Percentiles rank a stretch among this genome's conserved stretches.
Evolutionary conservation across 768 basidiomycete genomes (phyloP).

Genomic region (Lactarius quietus): DNA sequence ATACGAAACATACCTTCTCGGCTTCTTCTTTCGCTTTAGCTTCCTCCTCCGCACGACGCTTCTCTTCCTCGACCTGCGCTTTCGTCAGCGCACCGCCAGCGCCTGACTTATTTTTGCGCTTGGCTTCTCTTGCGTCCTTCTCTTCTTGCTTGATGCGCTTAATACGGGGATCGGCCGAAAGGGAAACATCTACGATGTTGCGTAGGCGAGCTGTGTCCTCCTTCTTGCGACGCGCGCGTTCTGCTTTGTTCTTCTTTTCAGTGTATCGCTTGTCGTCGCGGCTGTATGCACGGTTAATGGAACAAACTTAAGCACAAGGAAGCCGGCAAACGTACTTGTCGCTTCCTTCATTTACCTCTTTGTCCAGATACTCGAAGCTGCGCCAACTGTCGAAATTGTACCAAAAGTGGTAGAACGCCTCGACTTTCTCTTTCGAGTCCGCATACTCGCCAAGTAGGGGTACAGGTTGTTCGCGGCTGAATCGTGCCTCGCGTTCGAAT

Average conservation of each 20-base stretch:
- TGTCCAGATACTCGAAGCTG: constrained; percentile 96
- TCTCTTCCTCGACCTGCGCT: constrained; percentile 51
- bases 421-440: constrained; percentile 76
- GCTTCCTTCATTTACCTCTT: constrained; percentile 97
- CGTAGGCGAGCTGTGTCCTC: constrained; percentile 92
- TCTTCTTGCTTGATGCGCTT: constrained; percentile 96
- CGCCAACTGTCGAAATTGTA: constrained; percentile 99
- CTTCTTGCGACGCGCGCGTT: constrained; percentile 95
- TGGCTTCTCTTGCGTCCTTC: constrained; percentile 90
- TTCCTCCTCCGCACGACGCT: constrained; percentile 66
- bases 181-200: constrained; percentile 78
- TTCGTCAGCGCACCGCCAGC: constrained; percentile 47
- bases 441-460: constrained; percentile 71
- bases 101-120: constrained; percentile 61
- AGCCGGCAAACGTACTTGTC: constrained; percentile 61
- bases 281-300: constrained; percentile 38
- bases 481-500: constrained; percentile 89
- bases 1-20: constrained; percentile 59
- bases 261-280: constrained; percentile 99
- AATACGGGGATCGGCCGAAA: constrained; percentile 88
- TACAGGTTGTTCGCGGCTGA: constrained; percentile 82
- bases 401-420: constrained; percentile 98
- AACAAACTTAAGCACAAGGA: not conserved
- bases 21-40: constrained; percentile 76
- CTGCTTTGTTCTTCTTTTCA: constrained; percentile 99